A percentile compares a stretch with the other conserved stretches of the same genome.
phyloP scores from a whole-genome alignment of 441 rosid genomes.

The Eutrema salsugineum region DNA sequence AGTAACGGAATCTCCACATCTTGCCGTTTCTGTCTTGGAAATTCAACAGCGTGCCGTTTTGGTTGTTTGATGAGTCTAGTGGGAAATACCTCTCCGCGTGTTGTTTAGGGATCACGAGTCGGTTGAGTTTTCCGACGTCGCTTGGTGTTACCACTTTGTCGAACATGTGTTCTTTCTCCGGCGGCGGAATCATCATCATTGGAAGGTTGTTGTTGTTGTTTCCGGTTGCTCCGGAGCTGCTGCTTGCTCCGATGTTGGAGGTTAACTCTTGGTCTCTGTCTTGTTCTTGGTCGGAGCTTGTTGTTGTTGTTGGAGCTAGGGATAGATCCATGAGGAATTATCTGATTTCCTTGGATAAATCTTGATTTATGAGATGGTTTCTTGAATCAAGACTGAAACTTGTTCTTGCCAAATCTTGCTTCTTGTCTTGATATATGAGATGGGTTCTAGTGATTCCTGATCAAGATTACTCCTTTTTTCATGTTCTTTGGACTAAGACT shows the following conservation, averaged over 20 bases:
- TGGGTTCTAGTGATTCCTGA: constrained; percentile 8
- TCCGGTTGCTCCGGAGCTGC: constrained; percentile 25
- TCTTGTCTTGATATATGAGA: constrained; percentile 1
- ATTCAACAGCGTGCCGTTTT: constrained; percentile 80
- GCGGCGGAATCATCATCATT: constrained; percentile 20
- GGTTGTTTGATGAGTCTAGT: constrained; percentile 63
- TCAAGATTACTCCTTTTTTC: background rate
- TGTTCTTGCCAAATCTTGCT: background rate
- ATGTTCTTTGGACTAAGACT: background rate
- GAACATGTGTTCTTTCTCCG: constrained; percentile 70
- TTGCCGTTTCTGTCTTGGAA: constrained; percentile 89
- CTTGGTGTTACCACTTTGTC: constrained; percentile 76
- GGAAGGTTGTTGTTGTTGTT: constrained; percentile 7
- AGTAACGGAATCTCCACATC: constrained; percentile 91
- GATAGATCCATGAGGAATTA: constrained; percentile 51
- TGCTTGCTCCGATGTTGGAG: constrained; percentile 29
- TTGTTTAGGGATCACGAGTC: constrained; percentile 93
- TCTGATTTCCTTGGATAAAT: background rate
- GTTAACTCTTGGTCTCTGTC: constrained; percentile 32
- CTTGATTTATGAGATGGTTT: background rate
- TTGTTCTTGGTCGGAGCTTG: constrained; percentile 30
- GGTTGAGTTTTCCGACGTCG: constrained; percentile 93
- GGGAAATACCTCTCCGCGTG: constrained; percentile 97
- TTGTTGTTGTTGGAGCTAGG: constrained; percentile 38
- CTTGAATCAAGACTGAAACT: background rate